Evolutionary conservation across 2,329 filamentous ascomycete species (phyloP), one percentile per base, ranked within the genome.

Genomic region (Monosporascus sp.): DNA sequence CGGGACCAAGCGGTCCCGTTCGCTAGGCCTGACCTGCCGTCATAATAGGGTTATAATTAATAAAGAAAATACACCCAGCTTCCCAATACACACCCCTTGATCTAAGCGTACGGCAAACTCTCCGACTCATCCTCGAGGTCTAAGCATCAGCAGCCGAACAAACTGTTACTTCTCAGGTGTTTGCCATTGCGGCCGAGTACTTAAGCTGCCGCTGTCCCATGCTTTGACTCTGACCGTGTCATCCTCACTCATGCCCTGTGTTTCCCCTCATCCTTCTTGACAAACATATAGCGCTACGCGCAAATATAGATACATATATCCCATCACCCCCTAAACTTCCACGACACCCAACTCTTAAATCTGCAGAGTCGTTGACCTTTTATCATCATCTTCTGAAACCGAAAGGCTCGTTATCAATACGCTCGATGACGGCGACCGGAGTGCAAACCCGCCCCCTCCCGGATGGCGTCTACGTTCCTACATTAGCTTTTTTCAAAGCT

Each of bases 401-500:
- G 22, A 20, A 37, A n/a, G 36, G 37, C 25, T 6, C 20, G 18
- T 45, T n/a, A 9, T 3, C 38, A 41, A 11, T 15, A 27, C 49
- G 17, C 57, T 53, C 57, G 53, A 63, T 63, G 60, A 59, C 60
- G 56, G 53, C 58, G 15, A 54, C 55, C 50, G 51, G 54, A 50
- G 52, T 18, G n/a, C 55, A 57, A 31, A 24, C 45, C 41, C 39
- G 50, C 49, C 44, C 56, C 55, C 60, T 62, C 9, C 56, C 61
- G 39, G 52, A 61, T 41, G 82, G 82, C 49, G 71, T 86, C 55
- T 86, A 86, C 65, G 80, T 83, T 25, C 82, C 83, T 5, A 84
- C 82, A 8, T 77, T 85, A n/a, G 77, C 81, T 50, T 85, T 86
- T 67, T 86, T 85, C 71, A 68, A 77, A 24, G 62, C 72, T 0